Percentiles rank a stretch among this genome's conserved stretches.
Conservation (phyloP, 2,329 filamentous ascomycete species). For the Claviceps paspali region DNA sequence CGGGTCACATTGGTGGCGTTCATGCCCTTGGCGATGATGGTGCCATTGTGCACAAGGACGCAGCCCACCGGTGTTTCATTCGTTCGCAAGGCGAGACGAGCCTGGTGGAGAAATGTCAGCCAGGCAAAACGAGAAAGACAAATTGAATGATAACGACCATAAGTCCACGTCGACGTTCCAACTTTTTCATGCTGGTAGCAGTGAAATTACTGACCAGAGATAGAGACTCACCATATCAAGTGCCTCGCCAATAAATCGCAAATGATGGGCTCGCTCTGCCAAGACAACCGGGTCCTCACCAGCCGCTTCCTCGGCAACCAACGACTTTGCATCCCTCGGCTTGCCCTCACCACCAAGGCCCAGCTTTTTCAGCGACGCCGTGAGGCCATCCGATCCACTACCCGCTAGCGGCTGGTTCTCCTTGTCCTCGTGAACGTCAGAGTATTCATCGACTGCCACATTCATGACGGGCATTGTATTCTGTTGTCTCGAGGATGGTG, state of each 20-base stretch:
- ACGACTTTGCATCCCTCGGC: not conserved
- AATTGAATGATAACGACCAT: no score
- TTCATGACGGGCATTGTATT: not conserved
- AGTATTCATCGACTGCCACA: slow-evolving; percentile 7
- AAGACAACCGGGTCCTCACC: slow-evolving; percentile 14
- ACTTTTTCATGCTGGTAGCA: no score
- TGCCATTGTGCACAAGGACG: slow-evolving; percentile 68
- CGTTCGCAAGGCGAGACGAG: slow-evolving; percentile 64
- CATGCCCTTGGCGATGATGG: slow-evolving; percentile 79
- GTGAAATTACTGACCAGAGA: no score
- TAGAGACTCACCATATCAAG: slow-evolving; percentile 70
- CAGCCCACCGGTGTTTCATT: slow-evolving; percentile 96
- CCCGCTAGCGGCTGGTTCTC: slow-evolving; percentile 15
- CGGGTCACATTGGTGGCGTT: slow-evolving; percentile 90
- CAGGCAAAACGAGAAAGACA: not conserved
- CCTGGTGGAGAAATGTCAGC: slow-evolving; percentile 31
- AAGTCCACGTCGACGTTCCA: no score
- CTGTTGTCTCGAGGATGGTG: slow-evolving; percentile 1
- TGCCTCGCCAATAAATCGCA: slow-evolving; percentile 67
- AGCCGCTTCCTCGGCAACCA: not conserved
- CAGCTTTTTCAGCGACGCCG: slow-evolving; percentile 10
- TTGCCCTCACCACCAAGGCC: slow-evolving; percentile 6
- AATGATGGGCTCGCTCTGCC: slow-evolving; percentile 19
- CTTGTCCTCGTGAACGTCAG: slow-evolving; percentile 10
- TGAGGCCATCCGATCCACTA: not conserved